A percentile compares a stretch with the other conserved stretches of the same genome.
Evolutionary conservation across 768 basidiomycete genomes (phyloP).

Genomic region (Termitomyces sp.): DNA sequence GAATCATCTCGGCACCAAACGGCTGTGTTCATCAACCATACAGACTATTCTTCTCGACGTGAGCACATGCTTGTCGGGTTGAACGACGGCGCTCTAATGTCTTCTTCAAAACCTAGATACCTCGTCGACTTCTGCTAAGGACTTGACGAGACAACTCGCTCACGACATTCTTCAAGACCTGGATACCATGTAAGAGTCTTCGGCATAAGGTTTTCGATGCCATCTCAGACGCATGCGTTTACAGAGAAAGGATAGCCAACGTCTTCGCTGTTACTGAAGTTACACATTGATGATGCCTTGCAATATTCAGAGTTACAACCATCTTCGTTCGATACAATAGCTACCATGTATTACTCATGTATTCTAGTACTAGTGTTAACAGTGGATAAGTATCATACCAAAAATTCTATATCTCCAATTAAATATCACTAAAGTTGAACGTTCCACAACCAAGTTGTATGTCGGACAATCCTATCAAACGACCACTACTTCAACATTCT

Average conservation of each 20-base stretch:
- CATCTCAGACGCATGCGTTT: background rate
- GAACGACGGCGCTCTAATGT: background rate
- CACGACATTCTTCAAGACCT: slow-evolving; percentile 28
- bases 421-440: too few relatives aligned
- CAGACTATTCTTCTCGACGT: slow-evolving; percentile 7
- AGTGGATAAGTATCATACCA: background rate
- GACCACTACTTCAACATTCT: slow-evolving; percentile 32
- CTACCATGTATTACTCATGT: slow-evolving; percentile 7
- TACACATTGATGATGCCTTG: background rate
- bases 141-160: slow-evolving; percentile 12
- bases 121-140: background rate
- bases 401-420: background rate
- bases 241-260: slow-evolving; percentile 31
- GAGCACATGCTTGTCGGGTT: background rate
- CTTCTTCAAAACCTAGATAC: background rate
- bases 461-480: slow-evolving; percentile 6
- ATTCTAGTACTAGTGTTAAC: background rate
- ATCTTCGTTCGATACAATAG: background rate
- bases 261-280: slow-evolving; percentile 22
- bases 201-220: background rate
- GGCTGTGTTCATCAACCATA: background rate
- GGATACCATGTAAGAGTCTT: slow-evolving; percentile 24
- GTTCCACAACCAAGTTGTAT: background rate
- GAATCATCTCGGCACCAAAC: slow-evolving; percentile 1
- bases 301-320: background rate